Base-by-base conservation (phyloP, 768 basidiomycete species). In the Polyporus arcularius region DNA sequence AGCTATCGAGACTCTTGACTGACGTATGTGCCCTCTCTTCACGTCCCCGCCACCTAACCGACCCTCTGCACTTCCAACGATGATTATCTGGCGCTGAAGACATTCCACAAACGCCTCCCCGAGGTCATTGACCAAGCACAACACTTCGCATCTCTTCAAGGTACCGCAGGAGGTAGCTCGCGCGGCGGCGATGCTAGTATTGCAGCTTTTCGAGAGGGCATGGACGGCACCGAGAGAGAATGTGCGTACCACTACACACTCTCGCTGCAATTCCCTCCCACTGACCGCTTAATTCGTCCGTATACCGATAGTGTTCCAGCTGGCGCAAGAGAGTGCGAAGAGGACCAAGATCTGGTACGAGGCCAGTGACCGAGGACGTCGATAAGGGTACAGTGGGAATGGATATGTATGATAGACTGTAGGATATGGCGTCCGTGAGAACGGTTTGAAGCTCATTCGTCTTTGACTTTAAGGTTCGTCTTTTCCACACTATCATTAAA, bases 201-300 rank as follows among this genome's bases (percentile, higher is more conserved):
- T 6, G 88, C 90, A 64, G 76, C 83, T 12, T 98, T 98, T 69
- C 80, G 93, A 65, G 95, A 96, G 72, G 96, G 95, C 1, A 82
- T 98, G 61, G 95, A 98, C 57, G 86, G 84, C n/a, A 92, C 92
- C 14, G 95, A 98, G 72, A 83, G 96, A 64, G 94, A 96, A 79
- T 66, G 95, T 96, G 71, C 80, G 87, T 79, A n/a, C 26, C 28
- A 18, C 46, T 26, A 4, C 5, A 7, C 26, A 4, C 46, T 9
- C 46, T 11, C 18, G 21, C 46, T 9, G 12, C 45, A n/a, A 18
- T 21, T 21, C 45, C 21, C 6, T 48, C 46, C 28, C 18, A 11
- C 21, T 47, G 18, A n/a, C 26, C 2, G 41, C 16, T 28, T 52
- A 53, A 9, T 53, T 39, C 48, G 38, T 21, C 49, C 21, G 21